These are phyloP conservation scores for Talinum fruticosum DNA, from an alignment of 148 eudicot genomes.

Conservation along the genomic window DNA sequence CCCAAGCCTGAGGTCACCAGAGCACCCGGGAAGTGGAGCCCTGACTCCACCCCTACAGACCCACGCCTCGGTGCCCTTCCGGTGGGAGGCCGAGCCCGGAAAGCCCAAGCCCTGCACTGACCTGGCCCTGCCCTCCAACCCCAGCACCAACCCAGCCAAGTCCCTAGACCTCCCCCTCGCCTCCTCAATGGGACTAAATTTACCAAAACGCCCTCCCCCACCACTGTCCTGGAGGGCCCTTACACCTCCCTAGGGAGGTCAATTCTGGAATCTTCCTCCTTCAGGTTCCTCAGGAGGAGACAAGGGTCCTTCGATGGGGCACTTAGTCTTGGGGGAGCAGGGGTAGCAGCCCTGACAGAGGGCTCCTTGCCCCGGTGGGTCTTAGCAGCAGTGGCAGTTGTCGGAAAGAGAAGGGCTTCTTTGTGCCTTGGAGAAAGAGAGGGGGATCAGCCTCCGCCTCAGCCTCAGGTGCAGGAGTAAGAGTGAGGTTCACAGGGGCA, in stretches of 20 bases:
- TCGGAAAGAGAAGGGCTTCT: not conserved
- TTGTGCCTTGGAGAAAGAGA: not conserved
- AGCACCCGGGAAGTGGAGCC: slow-evolving; percentile 25
- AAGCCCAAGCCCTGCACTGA: slow-evolving; percentile 59
- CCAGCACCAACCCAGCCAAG: slow-evolving; percentile 18
- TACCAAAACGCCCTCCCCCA: slow-evolving; percentile 65
- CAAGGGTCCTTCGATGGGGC: slow-evolving; percentile 42
- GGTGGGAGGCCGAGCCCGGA: slow-evolving; percentile 82
- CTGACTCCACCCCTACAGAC: slow-evolving; percentile 56
- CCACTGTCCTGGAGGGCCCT: slow-evolving; percentile 61
- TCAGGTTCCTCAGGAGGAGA: slow-evolving; percentile 41
- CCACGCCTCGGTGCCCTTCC: slow-evolving; percentile 64
- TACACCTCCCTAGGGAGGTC: slow-evolving; percentile 34
- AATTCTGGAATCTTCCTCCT: slow-evolving; percentile 27
- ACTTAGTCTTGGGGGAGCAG: slow-evolving; percentile 17
- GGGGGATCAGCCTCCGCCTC: no score
- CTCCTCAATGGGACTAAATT: slow-evolving; percentile 24
- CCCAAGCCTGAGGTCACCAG: slow-evolving; percentile 22
- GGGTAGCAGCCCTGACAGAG: slow-evolving; percentile 44
- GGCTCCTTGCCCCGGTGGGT: slow-evolving; percentile 15
- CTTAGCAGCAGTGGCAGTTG: not conserved
- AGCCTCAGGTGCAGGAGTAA: not conserved
- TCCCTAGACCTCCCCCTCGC: slow-evolving; percentile 60
- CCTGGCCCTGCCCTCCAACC: slow-evolving; percentile 13
- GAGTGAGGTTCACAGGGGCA: not conserved